A percentile compares a stretch with the other conserved stretches of the same genome.
phyloP scores from a whole-genome alignment of 257 asterid species.

The Leonotis leonurus region DNA sequence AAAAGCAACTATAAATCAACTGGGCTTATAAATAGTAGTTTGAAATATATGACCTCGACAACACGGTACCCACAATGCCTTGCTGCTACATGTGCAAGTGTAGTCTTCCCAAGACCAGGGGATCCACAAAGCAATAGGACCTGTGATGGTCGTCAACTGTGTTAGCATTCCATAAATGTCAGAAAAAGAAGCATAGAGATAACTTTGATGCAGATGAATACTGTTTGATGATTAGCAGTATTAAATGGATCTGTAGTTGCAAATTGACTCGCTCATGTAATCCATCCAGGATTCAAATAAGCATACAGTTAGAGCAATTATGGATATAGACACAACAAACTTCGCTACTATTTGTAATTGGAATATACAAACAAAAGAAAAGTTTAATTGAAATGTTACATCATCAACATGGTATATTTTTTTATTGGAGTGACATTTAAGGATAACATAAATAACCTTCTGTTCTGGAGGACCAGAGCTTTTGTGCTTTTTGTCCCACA shows the following conservation, averaged over 20 bases:
- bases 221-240: not conserved
- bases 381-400: not conserved
- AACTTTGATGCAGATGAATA: constrained; percentile 10
- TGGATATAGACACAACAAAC: not conserved
- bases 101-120: constrained; percentile 99
- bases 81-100: constrained; percentile 99
- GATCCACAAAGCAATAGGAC: constrained; percentile 94
- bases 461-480: constrained; percentile 76
- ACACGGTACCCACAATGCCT: constrained; percentile 96
- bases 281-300: too few relatives aligned
- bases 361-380: not conserved
- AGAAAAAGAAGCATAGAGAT: not conserved
- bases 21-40: constrained; percentile 14
- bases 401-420: too few relatives aligned
- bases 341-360: not conserved
- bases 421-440: too few relatives aligned
- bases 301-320: constrained; percentile 4
- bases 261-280: constrained; percentile 4
- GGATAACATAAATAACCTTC: constrained; percentile 52
- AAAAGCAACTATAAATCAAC: constrained; percentile 9
- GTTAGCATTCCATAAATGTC: constrained; percentile 9
- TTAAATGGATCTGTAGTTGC: constrained; percentile 8
- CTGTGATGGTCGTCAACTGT: constrained; percentile 35
- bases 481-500: constrained; percentile 51
- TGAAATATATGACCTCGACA: constrained; percentile 59